phyloP scores from a whole-genome alignment of 179 eudicot species.

The Sideroxylon spinosum region DNA sequence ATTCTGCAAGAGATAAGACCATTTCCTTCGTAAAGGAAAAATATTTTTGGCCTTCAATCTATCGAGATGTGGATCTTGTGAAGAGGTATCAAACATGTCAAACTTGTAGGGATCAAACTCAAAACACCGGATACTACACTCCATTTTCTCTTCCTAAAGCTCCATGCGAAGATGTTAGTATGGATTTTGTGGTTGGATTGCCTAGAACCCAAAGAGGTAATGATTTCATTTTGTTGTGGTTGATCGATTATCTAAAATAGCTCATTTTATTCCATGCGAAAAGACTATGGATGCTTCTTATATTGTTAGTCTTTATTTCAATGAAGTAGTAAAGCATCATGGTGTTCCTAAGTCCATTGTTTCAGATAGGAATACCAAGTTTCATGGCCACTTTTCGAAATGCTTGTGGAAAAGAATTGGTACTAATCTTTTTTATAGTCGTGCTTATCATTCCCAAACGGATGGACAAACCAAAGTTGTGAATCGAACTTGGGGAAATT shows the following conservation, averaged over 20 bases:
- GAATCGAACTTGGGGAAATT: neutral
- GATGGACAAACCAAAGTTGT: neutral
- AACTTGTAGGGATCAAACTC: neutral
- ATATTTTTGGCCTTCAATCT: neutral
- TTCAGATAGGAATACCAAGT: neutral
- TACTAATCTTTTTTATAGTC: neutral
- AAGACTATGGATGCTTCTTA: conserved; percentile 1
- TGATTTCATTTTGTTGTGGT: neutral
- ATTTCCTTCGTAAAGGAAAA: neutral
- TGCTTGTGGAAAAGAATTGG: neutral
- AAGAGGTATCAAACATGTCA: neutral
- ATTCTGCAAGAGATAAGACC: neutral
- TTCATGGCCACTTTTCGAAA: neutral
- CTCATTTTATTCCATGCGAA: neutral
- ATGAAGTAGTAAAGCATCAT: neutral
- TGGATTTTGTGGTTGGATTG: neutral
- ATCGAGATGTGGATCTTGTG: neutral
- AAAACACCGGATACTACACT: neutral
- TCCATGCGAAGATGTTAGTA: neutral
- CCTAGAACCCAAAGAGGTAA: no score
- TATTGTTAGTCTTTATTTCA: neutral
- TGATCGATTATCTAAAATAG: neutral
- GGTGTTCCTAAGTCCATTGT: neutral
- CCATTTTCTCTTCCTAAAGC: neutral
- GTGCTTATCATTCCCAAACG: neutral